phyloP scores from a whole-genome alignment of 441 rosid species.

The Corymbia calophylla region DNA sequence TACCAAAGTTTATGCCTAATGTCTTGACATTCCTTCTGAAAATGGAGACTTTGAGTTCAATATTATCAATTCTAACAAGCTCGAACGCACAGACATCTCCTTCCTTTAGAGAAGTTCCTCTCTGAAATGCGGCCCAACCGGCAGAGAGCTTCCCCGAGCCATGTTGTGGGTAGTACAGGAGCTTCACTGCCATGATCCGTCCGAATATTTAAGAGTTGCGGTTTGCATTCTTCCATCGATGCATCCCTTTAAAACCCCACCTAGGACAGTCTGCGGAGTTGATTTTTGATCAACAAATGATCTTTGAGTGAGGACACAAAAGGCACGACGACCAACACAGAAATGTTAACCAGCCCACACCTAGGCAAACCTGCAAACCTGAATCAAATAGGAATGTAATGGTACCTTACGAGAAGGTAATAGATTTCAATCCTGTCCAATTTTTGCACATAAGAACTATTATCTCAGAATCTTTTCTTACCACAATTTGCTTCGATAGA shows the following conservation, averaged over 20 bases:
- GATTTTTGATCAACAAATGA: background rate
- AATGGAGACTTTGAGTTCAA: background rate
- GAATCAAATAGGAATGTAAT: too few relatives aligned
- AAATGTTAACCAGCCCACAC: too few relatives aligned
- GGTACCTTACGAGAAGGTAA: too few relatives aligned
- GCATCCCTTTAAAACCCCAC: background rate
- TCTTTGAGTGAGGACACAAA: too few relatives aligned
- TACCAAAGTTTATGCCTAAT: fast-evolving
- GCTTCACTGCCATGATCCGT: background rate
- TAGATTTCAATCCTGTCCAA: too few relatives aligned
- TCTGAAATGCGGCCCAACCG: fast-evolving
- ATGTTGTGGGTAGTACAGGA: background rate
- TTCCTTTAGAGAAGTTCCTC: background rate
- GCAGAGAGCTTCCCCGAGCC: background rate
- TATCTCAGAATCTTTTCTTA: too few relatives aligned
- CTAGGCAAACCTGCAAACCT: too few relatives aligned
- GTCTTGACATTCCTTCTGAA: fast-evolving
- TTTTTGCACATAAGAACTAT: too few relatives aligned
- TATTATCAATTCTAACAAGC: background rate
- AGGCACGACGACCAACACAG: too few relatives aligned
- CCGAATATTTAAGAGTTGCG: too few relatives aligned
- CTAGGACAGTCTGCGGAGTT: background rate
- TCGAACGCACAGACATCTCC: fast-evolving
- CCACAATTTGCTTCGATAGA: too few relatives aligned
- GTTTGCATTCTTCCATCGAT: background rate